Conservation (phyloP, 495 filamentous ascomycete species). For the Aspergillus saccharolyticus region DNA sequence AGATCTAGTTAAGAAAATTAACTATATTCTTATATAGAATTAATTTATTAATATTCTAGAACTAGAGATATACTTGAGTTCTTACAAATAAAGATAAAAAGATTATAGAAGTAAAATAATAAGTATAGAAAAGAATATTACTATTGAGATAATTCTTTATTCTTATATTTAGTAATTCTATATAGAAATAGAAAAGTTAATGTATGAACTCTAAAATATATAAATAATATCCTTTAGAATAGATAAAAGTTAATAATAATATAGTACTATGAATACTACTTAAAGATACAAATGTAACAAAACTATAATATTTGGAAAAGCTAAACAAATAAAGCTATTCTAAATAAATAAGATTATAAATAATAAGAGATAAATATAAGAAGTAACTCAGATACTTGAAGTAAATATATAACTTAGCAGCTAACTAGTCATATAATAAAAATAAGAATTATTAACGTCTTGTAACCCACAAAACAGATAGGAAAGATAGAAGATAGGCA, state of each 20-base stretch:
- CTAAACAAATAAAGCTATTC: no score
- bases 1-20: background rate
- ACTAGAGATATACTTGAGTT: background rate
- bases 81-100: background rate
- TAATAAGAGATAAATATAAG: background rate
- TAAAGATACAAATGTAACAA: no score
- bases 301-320: background rate
- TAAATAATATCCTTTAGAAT: no score
- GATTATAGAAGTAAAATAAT: background rate
- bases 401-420: background rate
- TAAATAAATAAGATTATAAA: background rate
- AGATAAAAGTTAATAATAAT: background rate
- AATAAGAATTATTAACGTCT: background rate
- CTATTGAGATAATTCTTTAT: background rate
- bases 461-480: background rate
- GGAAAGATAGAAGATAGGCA: background rate
- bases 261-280: background rate
- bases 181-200: background rate
- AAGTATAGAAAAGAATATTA: background rate
- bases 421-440: background rate
- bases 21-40: background rate
- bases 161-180: background rate
- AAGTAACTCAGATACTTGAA: background rate
- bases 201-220: background rate
- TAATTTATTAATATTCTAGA: background rate